Evolutionary conservation across 805 yeast species (phyloP), one percentile per base, ranked within the genome.

Genomic region (Hanseniaspora pseudoguilliermondii): DNA sequence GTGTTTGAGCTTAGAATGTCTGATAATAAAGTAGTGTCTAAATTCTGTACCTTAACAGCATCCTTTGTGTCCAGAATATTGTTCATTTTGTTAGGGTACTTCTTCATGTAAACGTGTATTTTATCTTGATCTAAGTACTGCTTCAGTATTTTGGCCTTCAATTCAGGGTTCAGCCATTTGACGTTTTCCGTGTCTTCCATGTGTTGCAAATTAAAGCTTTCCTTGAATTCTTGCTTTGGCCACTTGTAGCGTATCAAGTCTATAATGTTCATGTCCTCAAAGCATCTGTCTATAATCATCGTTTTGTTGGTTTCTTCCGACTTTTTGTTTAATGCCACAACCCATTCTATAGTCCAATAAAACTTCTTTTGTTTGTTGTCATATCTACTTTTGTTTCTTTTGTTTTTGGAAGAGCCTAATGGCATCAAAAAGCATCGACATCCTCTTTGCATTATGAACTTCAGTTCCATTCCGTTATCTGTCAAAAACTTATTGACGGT

Each of bases 331-430:
- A 8, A 16, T 8, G 77, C 65, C 2, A 82, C 58, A 0, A 78
- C 64, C 86, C 88, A 84, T 65, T 88, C 95, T 0, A 88, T 68
- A 0, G 95, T 83, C 96, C 96, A 88, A 18, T 77, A 77, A 65
- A 77, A 87, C 8, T 76, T 65, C 52, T 81, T 78, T 58, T 73
- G 69, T 58, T 75, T 75, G 64, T 79, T 78, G 65, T 87, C 90
- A 75, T 80, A 85, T 3, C 82, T 81, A 0, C 89, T 77, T 61
- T 80, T 82, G 64, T 88, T 88, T 57, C 73, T 66, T 5, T 64
- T 64, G 2, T 86, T 73, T 48, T 95, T 69, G 18, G 81, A 75
- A 95, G 88, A 86, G 0, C 93, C 95, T 23, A 71, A 70, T 0
- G 95, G 95, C 25, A 84, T 65, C 34, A 74, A 71, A 27, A 75